A percentile compares a stretch with the other conserved stretches of the same genome.
Evolutionary conservation across 139 green algal genomes (phyloP).

Genomic region (Chlamydomonas eustigma): DNA sequence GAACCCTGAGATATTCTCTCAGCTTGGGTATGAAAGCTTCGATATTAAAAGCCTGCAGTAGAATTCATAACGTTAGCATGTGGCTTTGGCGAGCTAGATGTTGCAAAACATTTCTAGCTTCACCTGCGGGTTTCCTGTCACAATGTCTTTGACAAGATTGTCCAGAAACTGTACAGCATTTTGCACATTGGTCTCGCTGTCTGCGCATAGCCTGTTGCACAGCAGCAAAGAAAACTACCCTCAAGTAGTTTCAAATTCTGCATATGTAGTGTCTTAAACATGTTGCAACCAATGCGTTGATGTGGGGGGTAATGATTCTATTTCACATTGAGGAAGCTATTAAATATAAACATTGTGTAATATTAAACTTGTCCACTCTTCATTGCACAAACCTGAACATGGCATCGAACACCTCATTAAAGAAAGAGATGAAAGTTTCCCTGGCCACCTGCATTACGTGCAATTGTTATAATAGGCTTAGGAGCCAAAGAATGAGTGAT

Average conservation of each 20-base stretch:
- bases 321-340: no score
- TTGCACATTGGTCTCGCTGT: constrained; percentile 75
- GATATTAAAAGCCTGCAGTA: constrained; percentile 55
- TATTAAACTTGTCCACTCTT: no score
- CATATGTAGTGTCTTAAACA: no score
- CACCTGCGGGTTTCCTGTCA: constrained; percentile 26
- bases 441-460: constrained; percentile 51
- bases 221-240: no score
- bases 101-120: background rate
- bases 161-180: constrained; percentile 90
- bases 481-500: no score
- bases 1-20: constrained; percentile 67
- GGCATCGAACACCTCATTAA: constrained; percentile 88
- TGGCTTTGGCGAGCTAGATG: no score
- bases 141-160: constrained; percentile 86
- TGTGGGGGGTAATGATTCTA: no score
- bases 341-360: no score
- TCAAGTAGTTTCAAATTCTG: no score
- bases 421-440: constrained; percentile 81
- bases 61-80: no score
- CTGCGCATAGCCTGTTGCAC: constrained; percentile 52
- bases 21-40: constrained; percentile 84
- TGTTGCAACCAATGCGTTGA: no score
- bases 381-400: constrained; percentile 69
- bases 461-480: no score